A percentile compares a stretch with the other conserved stretches of the same genome.
Conservation (phyloP, 208 protist genomes). For the Crithidia acanthocephali region DNA sequence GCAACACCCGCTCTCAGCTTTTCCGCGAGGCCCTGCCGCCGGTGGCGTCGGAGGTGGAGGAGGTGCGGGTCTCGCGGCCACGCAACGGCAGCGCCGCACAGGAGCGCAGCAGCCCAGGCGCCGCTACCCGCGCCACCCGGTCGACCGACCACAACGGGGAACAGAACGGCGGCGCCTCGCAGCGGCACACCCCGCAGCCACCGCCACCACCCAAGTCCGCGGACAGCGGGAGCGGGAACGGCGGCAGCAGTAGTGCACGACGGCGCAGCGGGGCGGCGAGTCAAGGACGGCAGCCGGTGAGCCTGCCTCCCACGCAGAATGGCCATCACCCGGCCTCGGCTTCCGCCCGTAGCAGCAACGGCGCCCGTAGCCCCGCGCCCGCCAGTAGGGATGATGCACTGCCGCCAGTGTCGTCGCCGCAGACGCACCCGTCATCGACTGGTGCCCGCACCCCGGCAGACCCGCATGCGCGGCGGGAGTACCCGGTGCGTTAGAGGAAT, state of each 20-base stretch:
- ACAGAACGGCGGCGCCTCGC: background rate
- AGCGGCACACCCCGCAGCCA: background rate
- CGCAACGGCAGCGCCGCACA: background rate
- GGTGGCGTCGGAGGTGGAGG: background rate
- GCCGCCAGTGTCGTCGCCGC: slow-evolving; percentile 4
- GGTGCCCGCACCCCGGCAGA: slow-evolving; percentile 3
- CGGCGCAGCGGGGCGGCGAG: background rate
- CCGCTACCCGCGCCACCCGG: background rate
- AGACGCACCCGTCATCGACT: background rate
- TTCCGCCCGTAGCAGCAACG: background rate
- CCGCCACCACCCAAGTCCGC: background rate
- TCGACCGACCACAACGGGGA: background rate
- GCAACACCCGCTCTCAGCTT: no score
- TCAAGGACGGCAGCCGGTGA: slow-evolving; percentile 10
- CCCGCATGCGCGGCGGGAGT: slow-evolving; percentile 7
- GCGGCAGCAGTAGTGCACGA: background rate
- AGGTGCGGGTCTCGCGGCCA: slow-evolving; percentile 1
- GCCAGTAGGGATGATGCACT: background rate
- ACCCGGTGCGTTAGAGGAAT: slow-evolving; percentile 12
- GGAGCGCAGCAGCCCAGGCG: no score
- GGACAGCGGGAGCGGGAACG: background rate
- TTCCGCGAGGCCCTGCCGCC: background rate
- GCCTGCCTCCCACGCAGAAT: background rate
- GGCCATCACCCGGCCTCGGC: background rate
- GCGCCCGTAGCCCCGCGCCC: background rate